Evolutionary conservation across 306 rosid species (phyloP).

Genomic region (barrel medic (Medicago truncatula)): MtrunA17r5.0-ANR NC_053045.1:52889001-52889500

Average conservation of each 20-base stretch:
- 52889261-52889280: constrained; percentile 18
- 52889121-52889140: constrained; percentile 88
- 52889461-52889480: constrained; percentile 28
- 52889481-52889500: constrained; percentile 20
- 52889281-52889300: constrained; percentile 10
- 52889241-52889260: background rate
- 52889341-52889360: constrained; percentile 69
- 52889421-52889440: constrained; percentile 92
- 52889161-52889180: constrained; percentile 81
- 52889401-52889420: constrained; percentile 80
- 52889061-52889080: constrained; percentile 2
- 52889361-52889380: constrained; percentile 98
- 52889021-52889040: background rate
- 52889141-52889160: constrained; percentile 78
- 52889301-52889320: background rate
- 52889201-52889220: constrained; percentile 40
- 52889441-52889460: constrained; percentile 55
- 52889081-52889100: constrained; percentile 84
- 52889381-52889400: constrained; percentile 81
- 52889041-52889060: constrained; percentile 25
- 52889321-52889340: constrained; percentile 33
- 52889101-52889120: constrained; percentile 94
- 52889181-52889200: constrained; percentile 81
- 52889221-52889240: constrained; percentile 16
- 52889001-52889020: background rate